phyloP scores from a whole-genome alignment of 1,284 basidiomycete species.

The Vanrija humicola region DNA sequence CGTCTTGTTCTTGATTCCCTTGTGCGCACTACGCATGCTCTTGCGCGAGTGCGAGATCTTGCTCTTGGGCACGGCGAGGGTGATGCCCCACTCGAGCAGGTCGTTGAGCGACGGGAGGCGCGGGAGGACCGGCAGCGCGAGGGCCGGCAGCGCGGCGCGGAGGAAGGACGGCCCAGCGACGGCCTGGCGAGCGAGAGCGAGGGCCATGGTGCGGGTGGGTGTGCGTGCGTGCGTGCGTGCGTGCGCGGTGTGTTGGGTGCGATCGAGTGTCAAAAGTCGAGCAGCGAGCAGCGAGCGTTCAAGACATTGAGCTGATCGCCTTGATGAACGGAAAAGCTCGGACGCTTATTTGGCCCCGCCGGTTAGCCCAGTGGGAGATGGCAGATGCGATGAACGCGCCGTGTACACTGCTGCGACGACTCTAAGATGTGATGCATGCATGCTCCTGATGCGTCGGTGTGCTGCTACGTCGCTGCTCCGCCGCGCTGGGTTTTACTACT shows the following conservation, averaged over 20 bases:
- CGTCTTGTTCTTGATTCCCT: slow-evolving; percentile 89
- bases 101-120: slow-evolving; percentile 60
- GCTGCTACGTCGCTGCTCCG: no score
- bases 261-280: background rate
- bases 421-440: slow-evolving; percentile 2
- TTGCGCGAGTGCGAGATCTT: slow-evolving; percentile 91
- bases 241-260: background rate
- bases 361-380: no score
- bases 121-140: no score
- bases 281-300: background rate
- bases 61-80: slow-evolving; percentile 91
- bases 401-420: no score
- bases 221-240: no score
- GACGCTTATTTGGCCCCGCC: slow-evolving; percentile 1
- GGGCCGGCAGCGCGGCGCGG: slow-evolving; percentile 18
- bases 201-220: slow-evolving; percentile 16
- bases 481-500: background rate
- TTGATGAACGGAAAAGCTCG: background rate
- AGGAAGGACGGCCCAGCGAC: slow-evolving; percentile 18
- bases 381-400: no score
- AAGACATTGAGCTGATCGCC: background rate
- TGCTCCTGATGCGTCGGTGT: background rate
- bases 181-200: slow-evolving; percentile 13
- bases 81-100: slow-evolving; percentile 71
- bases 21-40: slow-evolving; percentile 90